Base-by-base conservation (phyloP, 345 rosid species). In the Alliaria petiolata region DNA sequence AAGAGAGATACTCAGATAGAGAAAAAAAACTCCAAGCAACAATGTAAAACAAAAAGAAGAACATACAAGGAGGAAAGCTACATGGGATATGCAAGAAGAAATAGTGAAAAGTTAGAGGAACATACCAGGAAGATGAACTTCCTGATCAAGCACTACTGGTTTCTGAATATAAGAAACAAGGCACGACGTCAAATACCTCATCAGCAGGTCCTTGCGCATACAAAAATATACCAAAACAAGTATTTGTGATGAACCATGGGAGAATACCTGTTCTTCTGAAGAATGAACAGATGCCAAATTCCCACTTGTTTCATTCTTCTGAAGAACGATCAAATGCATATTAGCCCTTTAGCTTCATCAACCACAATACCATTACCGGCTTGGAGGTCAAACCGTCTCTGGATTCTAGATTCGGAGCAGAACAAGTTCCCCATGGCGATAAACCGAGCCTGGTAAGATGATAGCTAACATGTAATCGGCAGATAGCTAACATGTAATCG, bases 381-480 rank as follows among this genome's bases (percentile, higher is more conserved):
- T n/a, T n/a, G n/a, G n/a, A 95, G 85, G 81, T 95, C 99, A 83
- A 88, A 95, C 59, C 97, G 89, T 67, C 93, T 83, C 72, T 95
- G 98, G 47, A 95, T 95, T 76, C 95, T 79, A 30, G 91, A 95
- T 54, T 91, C 99, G 0, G 99, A 95, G 79, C 96, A 91, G 81
- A 95, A 95, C 80, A 95, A 75, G 77, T 95, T 95, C 67, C 96
- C 96, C 99, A 95, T 95, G 73, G 91, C 99, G 11, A 95, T 82
- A 53, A 95, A 95, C 39, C 99, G 95, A 14, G 93, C 87, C 99
- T 95, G 86, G 25, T 71, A 65, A 64, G 51, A 77, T 17, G 10
- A 34, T 49, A 59, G 17, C 50, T 59, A 46, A 60, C 59, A 67
- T 50, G 55, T 56, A 39, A 47, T 5, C 99, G 96, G 13, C 99